Evolutionary conservation across 768 basidiomycete genomes (phyloP).

Genomic region (Lentinula lateritia): DNA sequence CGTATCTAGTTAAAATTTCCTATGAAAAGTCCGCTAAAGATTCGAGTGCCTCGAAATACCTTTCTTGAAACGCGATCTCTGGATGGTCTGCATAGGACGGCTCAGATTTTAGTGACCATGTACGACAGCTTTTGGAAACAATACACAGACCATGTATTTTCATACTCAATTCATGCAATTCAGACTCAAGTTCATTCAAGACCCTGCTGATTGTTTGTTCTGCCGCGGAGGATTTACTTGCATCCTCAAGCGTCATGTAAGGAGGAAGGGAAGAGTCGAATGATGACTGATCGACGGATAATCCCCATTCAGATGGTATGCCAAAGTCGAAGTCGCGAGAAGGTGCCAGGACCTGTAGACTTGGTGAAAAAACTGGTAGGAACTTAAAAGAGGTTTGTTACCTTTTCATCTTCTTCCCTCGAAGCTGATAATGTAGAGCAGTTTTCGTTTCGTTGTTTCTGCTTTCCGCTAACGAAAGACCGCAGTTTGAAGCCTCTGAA

Average conservation of each 20-base stretch:
- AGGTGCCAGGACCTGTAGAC: constrained; percentile 29
- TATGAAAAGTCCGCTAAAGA: background rate
- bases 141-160: constrained; percentile 59
- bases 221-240: constrained; percentile 4
- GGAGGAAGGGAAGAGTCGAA: constrained; percentile 3
- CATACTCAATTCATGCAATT: constrained; percentile 61
- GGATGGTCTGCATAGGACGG: constrained; percentile 45
- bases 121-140: background rate
- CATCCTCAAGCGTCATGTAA: background rate
- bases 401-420: background rate
- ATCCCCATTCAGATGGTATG: constrained; percentile 20
- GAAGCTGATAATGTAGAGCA: background rate
- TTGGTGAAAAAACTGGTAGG: background rate
- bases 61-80: constrained; percentile 62
- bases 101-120: constrained; percentile 6
- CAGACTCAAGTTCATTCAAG: constrained; percentile 43
- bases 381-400: background rate
- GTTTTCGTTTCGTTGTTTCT: background rate
- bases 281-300: constrained; percentile 15
- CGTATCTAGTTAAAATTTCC: constrained; percentile 40
- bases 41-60: constrained; percentile 20
- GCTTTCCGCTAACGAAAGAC: constrained; percentile 10
- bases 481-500: constrained; percentile 22
- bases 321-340: constrained; percentile 39
- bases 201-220: constrained; percentile 43